Conservation (phyloP, 768 basidiomycete genomes). For the Chiua virens region DNA sequence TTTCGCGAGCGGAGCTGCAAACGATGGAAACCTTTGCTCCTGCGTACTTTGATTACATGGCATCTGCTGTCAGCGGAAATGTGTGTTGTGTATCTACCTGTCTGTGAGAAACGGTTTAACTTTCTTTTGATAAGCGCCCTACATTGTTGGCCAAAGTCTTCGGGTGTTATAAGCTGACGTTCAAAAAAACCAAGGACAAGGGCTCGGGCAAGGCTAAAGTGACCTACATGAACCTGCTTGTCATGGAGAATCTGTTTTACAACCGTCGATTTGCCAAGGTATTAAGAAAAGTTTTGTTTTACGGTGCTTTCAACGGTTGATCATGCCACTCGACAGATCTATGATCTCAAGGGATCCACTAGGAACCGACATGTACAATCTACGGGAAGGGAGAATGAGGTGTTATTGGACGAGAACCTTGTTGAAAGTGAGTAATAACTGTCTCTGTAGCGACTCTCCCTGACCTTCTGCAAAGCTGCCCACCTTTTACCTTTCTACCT, state of each 20-base stretch:
- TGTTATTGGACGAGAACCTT: slow-evolving; percentile 94
- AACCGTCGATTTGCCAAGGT: slow-evolving; percentile 89
- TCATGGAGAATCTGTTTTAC: slow-evolving; percentile 98
- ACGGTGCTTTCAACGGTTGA: slow-evolving; percentile 1
- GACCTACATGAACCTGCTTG: slow-evolving; percentile 91
- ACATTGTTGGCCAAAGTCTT: slow-evolving; percentile 96
- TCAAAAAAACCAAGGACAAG: slow-evolving; percentile 75
- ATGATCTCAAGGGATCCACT: slow-evolving; percentile 95
- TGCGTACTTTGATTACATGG: slow-evolving; percentile 97
- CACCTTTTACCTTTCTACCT: slow-evolving; percentile 90
- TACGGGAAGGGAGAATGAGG: slow-evolving; percentile 89
- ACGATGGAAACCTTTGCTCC: slow-evolving; percentile 97
- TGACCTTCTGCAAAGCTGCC: slow-evolving; percentile 52
- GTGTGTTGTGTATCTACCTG: slow-evolving; percentile 43
- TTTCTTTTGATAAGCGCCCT: slow-evolving; percentile 60
- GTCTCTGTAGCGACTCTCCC: not conserved
- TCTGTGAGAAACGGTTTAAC: not conserved
- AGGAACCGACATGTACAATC: slow-evolving; percentile 91
- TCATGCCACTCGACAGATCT: slow-evolving; percentile 58
- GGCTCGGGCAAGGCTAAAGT: slow-evolving; percentile 65
- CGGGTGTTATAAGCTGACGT: slow-evolving; percentile 93
- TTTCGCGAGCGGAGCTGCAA: slow-evolving; percentile 87
- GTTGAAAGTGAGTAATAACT: slow-evolving; percentile 65
- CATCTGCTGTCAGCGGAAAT: slow-evolving; percentile 83
- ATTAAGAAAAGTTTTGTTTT: not conserved